Evolutionary conservation across 768 basidiomycete species (phyloP).

Genomic region (Macrocybe gigantea): DNA sequence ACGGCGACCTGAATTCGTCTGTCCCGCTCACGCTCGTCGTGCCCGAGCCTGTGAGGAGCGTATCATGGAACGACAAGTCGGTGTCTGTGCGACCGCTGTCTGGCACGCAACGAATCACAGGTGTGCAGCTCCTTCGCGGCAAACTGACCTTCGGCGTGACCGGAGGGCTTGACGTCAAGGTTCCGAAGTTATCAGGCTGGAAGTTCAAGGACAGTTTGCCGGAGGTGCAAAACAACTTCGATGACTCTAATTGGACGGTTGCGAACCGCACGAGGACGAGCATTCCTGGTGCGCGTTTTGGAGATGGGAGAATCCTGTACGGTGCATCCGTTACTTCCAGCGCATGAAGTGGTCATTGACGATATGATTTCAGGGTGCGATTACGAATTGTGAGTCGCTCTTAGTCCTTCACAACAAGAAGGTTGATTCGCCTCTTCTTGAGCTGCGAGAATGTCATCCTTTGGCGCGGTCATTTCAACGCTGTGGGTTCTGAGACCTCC

Average conservation of each 20-base stretch:
- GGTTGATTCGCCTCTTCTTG: background rate
- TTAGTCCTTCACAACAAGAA: background rate
- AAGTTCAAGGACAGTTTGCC: conserved; percentile 72
- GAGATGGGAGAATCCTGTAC: conserved; percentile 73
- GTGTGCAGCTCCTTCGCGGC: conserved; percentile 42
- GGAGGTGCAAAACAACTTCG: conserved; percentile 51
- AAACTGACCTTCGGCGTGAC: conserved; percentile 27
- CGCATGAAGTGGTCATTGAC: too few relatives aligned
- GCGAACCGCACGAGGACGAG: conserved; percentile 74
- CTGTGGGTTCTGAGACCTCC: conserved; percentile 51
- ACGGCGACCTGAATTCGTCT: conserved; percentile 62
- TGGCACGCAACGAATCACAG: conserved; percentile 19
- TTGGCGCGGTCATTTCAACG: conserved; percentile 77
- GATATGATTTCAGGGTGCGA: conserved; percentile 39
- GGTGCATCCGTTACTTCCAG: conserved; percentile 22
- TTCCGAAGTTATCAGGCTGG: conserved; percentile 59
- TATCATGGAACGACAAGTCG: conserved; percentile 71
- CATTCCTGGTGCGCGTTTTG: conserved; percentile 66
- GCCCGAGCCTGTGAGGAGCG: conserved; percentile 39
- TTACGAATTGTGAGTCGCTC: conserved; percentile 67
- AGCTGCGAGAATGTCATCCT: conserved; percentile 81
- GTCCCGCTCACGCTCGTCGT: conserved; percentile 60
- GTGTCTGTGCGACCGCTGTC: conserved; percentile 26
- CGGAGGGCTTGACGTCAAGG: conserved; percentile 22
- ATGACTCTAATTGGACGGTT: conserved; percentile 57